A percentile compares a stretch with the other conserved stretches of the same genome.
These are phyloP conservation scores for Plectosphaerella sp. DNA, from an alignment of 2,329 filamentous ascomycete genomes.

Conservation along the genomic window DNA sequence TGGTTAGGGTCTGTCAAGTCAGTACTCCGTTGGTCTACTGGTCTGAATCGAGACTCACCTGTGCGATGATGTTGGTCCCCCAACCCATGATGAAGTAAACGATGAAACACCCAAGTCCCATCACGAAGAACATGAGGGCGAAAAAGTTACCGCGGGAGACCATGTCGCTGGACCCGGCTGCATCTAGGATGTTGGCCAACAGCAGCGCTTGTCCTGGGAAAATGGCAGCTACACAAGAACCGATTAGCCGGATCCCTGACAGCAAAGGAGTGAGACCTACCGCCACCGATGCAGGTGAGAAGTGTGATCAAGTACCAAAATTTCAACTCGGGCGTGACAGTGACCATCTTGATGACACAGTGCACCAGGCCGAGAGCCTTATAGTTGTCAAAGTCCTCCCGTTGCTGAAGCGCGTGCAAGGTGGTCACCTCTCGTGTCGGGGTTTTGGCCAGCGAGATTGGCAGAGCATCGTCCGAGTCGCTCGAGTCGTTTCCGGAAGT, in stretches of 20 bases:
- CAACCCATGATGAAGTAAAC: conserved; percentile 16
- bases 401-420: neutral
- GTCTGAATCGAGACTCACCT: neutral
- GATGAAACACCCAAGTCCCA: conserved; percentile 16
- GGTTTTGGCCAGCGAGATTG: neutral
- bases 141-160: conserved; percentile 31
- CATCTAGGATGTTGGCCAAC: neutral
- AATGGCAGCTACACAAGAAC: neutral
- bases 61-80: conserved; percentile 7
- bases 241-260: too few species aligned
- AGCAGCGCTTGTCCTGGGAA: neutral
- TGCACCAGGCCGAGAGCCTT: conserved; percentile 1
- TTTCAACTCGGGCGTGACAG: neutral
- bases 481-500: neutral
- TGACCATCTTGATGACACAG: neutral
- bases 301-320: neutral
- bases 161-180: neutral
- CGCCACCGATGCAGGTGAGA: neutral
- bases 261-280: neutral
- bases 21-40: too few species aligned
- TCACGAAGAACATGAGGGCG: conserved; percentile 23
- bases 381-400: neutral
- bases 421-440: neutral
- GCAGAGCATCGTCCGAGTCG: too few species aligned
- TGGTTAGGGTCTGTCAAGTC: too few species aligned